Percentiles rank a stretch among this genome's conserved stretches.
Conservation (phyloP, 2,329 filamentous ascomycete genomes). For the Blastomyces percursus region DNA sequence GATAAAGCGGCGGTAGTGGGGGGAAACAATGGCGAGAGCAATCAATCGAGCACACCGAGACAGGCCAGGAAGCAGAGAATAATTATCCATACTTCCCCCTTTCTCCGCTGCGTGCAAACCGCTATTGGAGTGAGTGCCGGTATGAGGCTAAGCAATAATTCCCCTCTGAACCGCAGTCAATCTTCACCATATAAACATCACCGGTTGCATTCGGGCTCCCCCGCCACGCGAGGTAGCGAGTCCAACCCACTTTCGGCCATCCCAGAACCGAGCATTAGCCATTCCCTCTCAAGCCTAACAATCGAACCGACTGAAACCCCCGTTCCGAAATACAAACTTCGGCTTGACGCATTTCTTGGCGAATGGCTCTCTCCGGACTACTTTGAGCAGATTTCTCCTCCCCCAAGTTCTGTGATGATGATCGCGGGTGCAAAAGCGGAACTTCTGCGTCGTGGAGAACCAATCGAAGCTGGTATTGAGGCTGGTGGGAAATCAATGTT, state of each 20-base stretch:
- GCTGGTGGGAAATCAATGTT: slow-evolving; percentile 27
- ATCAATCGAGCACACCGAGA: slow-evolving; percentile 21
- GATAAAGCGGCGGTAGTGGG: not conserved
- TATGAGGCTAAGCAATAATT: slow-evolving; percentile 43
- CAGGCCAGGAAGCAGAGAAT: slow-evolving; percentile 55
- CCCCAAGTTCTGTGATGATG: slow-evolving; percentile 78
- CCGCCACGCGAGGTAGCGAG: slow-evolving; percentile 13
- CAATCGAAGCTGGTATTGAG: slow-evolving; percentile 36
- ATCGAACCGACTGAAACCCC: not conserved
- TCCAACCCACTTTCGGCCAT: slow-evolving; percentile 24
- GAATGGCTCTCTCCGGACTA: slow-evolving; percentile 94
- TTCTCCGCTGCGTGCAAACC: slow-evolving; percentile 83
- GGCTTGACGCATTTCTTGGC: slow-evolving; percentile 83
- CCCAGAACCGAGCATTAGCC: slow-evolving; percentile 23
- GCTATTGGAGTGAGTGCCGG: slow-evolving; percentile 80
- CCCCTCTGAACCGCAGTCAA: not conserved
- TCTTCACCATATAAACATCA: slow-evolving; percentile 12
- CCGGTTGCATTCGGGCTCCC: slow-evolving; percentile 23
- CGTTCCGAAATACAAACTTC: slow-evolving; percentile 37
- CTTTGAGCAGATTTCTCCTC: slow-evolving; percentile 82
- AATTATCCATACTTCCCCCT: slow-evolving; percentile 87
- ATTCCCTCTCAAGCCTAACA: not conserved
- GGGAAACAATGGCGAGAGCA: slow-evolving; percentile 31
- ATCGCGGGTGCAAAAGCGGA: slow-evolving; percentile 80
- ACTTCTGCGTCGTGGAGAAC: slow-evolving; percentile 63